phyloP scores from a whole-genome alignment of 2,329 filamentous ascomycete genomes.

The Alternaria dauci region DNA sequence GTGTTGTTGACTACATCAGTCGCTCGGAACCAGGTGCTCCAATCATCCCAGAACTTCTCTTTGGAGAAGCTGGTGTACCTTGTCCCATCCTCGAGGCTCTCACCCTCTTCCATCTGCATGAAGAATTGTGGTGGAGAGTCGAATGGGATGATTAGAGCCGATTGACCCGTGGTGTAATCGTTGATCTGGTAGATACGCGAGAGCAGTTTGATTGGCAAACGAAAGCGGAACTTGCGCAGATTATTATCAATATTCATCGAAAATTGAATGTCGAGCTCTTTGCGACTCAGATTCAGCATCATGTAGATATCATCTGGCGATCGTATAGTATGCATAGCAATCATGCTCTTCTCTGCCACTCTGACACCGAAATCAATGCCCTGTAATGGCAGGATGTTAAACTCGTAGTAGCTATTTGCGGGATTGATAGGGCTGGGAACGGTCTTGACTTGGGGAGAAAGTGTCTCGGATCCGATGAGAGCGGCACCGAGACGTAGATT shows the following conservation, averaged over 20 bases:
- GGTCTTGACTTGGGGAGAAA: constrained; percentile 4
- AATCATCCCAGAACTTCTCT: constrained; percentile 62
- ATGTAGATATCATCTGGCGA: constrained; percentile 43
- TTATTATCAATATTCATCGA: constrained; percentile 36
- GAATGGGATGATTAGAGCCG: constrained; percentile 46
- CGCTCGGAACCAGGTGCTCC: constrained; percentile 69
- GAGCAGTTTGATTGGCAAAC: constrained; percentile 57
- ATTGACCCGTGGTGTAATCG: constrained; percentile 4
- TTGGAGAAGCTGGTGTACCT: constrained; percentile 24
- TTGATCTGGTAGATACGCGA: constrained; percentile 49
- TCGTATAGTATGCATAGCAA: constrained; percentile 63
- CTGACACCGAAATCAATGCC: constrained; percentile 70
- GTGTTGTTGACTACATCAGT: constrained; percentile 66
- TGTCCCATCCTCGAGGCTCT: constrained; percentile 13
- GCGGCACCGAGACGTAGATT: constrained; percentile 14
- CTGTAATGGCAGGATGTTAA: constrained; percentile 44
- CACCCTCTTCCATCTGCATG: constrained; percentile 39
- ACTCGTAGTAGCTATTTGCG: constrained; percentile 33
- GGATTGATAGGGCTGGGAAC: constrained; percentile 37
- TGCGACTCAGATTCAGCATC: constrained; percentile 54
- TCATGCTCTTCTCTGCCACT: constrained; percentile 63
- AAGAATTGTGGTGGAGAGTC: constrained; percentile 55
- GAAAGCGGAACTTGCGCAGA: constrained; percentile 51
- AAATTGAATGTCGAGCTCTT: constrained; percentile 58
- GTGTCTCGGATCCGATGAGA: constrained; percentile 15